These are phyloP conservation scores for Capniomyces stellatus DNA, from an alignment of 371 early-diverging fungal genomes.

Conservation along the genomic window DNA sequence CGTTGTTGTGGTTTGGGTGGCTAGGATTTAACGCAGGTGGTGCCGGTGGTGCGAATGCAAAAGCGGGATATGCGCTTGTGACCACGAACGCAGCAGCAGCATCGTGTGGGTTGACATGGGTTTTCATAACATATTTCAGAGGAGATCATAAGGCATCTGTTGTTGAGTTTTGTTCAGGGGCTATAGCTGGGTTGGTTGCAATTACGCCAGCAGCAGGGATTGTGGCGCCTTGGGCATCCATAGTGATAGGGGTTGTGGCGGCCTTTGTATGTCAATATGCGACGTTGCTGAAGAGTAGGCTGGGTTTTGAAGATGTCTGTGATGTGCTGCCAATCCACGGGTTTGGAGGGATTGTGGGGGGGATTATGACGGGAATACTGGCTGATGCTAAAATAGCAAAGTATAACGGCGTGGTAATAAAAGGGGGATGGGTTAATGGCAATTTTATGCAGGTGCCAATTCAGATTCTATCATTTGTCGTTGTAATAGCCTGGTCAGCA, in stretches of 20 bases:
- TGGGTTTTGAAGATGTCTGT: conserved; percentile 75
- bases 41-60: conserved; percentile 55
- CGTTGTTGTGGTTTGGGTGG: conserved; percentile 82
- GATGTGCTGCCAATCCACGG: conserved; percentile 80
- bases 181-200: conserved; percentile 75
- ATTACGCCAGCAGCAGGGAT: conserved; percentile 86
- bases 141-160: conserved; percentile 59
- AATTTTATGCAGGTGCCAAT: conserved; percentile 40
- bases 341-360: conserved; percentile 74
- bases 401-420: conserved; percentile 50
- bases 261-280: conserved; percentile 62
- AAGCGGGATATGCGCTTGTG: conserved; percentile 71
- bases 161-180: conserved; percentile 80
- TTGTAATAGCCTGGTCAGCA: conserved; percentile 41
- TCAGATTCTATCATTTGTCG: conserved; percentile 35
- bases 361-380: conserved; percentile 74
- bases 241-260: conserved; percentile 59
- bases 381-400: conserved; percentile 47
- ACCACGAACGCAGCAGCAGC: conserved; percentile 75
- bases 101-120: conserved; percentile 70
- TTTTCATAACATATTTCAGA: conserved; percentile 53
- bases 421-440: conserved; percentile 56
- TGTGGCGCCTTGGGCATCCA: conserved; percentile 59
- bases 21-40: conserved; percentile 80
- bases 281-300: conserved; percentile 49